Evolutionary conservation across 495 filamentous ascomycete genomes (phyloP).

Genomic region (Penicillium silybi): DNA sequence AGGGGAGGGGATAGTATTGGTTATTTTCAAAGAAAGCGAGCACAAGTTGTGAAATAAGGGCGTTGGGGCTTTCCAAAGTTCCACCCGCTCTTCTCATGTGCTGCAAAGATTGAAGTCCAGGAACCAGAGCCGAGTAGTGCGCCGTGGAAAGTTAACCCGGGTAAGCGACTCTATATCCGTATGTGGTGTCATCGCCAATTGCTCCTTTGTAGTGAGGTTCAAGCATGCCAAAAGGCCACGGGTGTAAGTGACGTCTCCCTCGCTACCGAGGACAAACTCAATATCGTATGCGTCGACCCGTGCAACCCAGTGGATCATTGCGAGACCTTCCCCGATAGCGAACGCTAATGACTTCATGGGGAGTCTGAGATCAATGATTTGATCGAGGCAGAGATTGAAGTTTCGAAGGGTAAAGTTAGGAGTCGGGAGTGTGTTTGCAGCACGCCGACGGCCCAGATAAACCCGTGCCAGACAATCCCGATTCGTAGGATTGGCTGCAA

Average conservation of each 20-base stretch:
- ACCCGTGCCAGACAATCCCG: conserved; percentile 39
- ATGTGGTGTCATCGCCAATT: background rate
- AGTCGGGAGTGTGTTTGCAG: background rate
- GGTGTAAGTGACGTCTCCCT: background rate
- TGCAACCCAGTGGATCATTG: conserved; percentile 35
- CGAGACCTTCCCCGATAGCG: conserved; percentile 38
- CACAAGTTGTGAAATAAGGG: conserved; percentile 17
- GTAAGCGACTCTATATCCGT: background rate
- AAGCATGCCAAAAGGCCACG: background rate
- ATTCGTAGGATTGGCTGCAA: conserved; percentile 22
- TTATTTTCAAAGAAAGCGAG: conserved; percentile 36
- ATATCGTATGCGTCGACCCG: conserved; percentile 39
- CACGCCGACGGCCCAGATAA: conserved; percentile 34
- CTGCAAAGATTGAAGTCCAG: conserved; percentile 41
- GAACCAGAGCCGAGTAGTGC: conserved; percentile 23
- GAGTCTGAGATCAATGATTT: conserved; percentile 27
- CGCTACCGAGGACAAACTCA: conserved; percentile 42
- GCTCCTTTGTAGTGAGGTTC: background rate
- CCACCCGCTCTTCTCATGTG: conserved; percentile 22
- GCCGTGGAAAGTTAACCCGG: background rate
- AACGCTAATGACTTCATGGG: conserved; percentile 23
- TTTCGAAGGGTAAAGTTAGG: conserved; percentile 37
- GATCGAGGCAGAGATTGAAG: conserved; percentile 38
- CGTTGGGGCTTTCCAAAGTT: conserved; percentile 3
- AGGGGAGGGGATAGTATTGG: conserved; percentile 39